Evolutionary conservation across 169 alveolate species (phyloP).

Genomic region (Babesia bovis): DNA sequence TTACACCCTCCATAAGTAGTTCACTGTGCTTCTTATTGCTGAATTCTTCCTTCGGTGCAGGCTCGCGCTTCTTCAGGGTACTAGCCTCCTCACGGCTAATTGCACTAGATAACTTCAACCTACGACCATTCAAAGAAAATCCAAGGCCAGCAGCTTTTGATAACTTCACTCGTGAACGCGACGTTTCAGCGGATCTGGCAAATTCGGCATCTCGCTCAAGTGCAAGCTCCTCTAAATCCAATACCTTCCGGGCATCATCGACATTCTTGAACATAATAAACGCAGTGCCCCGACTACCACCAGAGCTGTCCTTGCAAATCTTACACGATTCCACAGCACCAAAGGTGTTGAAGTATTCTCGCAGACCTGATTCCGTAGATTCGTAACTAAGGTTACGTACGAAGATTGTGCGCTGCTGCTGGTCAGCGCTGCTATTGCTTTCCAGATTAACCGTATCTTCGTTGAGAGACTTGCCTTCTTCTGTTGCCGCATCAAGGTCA

Average conservation of each 20-base stretch:
- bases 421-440: background rate
- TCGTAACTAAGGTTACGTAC: constrained; percentile 66
- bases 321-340: constrained; percentile 56
- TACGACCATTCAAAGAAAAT: constrained; percentile 52
- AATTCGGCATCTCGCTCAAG: constrained; percentile 46
- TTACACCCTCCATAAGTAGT: constrained; percentile 61
- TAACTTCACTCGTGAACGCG: background rate
- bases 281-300: constrained; percentile 54
- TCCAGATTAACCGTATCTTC: background rate
- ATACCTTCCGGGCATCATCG: constrained; percentile 41
- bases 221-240: constrained; percentile 47
- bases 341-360: constrained; percentile 41
- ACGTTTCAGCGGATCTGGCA: background rate
- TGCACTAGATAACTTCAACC: constrained; percentile 44
- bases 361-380: constrained; percentile 42
- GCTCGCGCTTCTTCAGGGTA: background rate
- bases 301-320: constrained; percentile 41
- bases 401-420: constrained; percentile 40
- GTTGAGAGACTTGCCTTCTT: background rate
- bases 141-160: constrained; percentile 55
- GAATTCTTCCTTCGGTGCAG: background rate
- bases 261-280: constrained; percentile 31
- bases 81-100: constrained; percentile 51
- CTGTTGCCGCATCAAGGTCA: background rate
- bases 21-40: constrained; percentile 32